phyloP scores from a whole-genome alignment of 331 rosid genomes.

The Acacia pycnantha region DNA sequence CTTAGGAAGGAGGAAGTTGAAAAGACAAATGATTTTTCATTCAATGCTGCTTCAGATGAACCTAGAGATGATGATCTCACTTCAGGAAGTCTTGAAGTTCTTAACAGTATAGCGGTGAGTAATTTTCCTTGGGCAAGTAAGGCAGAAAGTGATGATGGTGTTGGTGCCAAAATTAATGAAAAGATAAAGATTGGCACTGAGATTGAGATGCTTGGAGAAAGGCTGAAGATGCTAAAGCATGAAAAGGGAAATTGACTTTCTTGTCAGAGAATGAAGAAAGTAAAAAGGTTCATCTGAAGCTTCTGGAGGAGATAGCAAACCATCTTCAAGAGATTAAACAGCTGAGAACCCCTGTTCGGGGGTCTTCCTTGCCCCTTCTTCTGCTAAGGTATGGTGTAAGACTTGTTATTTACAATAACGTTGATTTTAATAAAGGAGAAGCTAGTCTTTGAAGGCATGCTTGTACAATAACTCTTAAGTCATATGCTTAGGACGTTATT shows the following conservation, averaged over 20 bases:
- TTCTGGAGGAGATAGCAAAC: conserved; percentile 45
- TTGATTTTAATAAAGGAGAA: neutral
- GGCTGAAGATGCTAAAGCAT: conserved; percentile 39
- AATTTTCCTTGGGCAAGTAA: conserved; percentile 6
- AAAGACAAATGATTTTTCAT: conserved; percentile 17
- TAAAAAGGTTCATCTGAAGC: conserved; percentile 37
- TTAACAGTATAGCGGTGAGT: neutral
- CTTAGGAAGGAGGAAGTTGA: neutral
- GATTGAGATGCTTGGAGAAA: conserved; percentile 49
- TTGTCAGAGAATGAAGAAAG: conserved; percentile 38
- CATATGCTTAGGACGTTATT: conserved; percentile 11
- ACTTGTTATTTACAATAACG: neutral
- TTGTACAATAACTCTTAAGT: conserved; percentile 17
- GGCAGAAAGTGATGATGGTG: conserved; percentile 3
- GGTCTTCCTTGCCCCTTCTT: conserved; percentile 47
- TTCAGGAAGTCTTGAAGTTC: conserved; percentile 13
- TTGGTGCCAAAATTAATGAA: conserved; percentile 26
- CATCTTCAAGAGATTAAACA: conserved; percentile 36
- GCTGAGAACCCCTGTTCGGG: conserved; percentile 28
- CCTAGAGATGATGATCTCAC: neutral
- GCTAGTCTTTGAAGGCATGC: conserved; percentile 14
- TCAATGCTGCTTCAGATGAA: conserved; percentile 8
- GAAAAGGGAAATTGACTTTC: conserved; percentile 34
- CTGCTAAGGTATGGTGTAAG: conserved; percentile 46
- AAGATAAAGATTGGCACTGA: conserved; percentile 46